Evolutionary conservation across 768 basidiomycete species (phyloP).

Genomic region (Termitomyces sp.): DNA sequence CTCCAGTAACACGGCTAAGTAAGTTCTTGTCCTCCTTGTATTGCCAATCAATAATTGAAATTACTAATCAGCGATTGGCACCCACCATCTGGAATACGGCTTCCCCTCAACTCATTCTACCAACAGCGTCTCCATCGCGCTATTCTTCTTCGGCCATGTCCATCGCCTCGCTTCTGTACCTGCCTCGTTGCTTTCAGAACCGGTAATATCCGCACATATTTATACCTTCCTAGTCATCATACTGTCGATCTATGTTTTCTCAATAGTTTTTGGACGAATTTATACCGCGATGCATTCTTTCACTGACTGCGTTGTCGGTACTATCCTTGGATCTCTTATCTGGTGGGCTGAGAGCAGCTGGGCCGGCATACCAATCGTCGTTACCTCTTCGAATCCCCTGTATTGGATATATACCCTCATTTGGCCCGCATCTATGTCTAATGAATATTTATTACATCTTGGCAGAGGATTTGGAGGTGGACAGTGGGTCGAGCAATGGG

Average conservation of each 20-base stretch:
- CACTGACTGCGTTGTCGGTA: constrained; percentile 64
- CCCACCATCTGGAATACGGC: constrained; percentile 86
- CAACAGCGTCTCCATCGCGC: constrained; percentile 83
- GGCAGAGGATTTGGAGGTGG: constrained; percentile 35
- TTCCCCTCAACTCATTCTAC: constrained; percentile 96
- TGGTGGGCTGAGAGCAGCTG: constrained; percentile 59
- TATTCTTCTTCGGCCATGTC: constrained; percentile 65
- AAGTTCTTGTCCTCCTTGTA: not conserved
- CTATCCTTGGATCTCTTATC: constrained; percentile 57
- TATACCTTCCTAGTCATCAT: constrained; percentile 38
- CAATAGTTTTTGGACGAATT: constrained; percentile 75
- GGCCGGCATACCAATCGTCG: constrained; percentile 30
- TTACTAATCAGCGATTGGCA: constrained; percentile 54
- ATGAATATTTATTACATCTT: constrained; percentile 22
- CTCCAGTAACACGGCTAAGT: constrained; percentile 90
- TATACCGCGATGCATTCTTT: constrained; percentile 91
- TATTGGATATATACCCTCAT: constrained; percentile 19
- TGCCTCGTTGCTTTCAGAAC: constrained; percentile 14
- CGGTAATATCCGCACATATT: constrained; percentile 38
- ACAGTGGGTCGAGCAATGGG: constrained; percentile 29
- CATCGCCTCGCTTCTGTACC: constrained; percentile 42
- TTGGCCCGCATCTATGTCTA: constrained; percentile 18
- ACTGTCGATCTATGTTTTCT: constrained; percentile 56
- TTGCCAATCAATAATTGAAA: not conserved
- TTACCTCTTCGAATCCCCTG: constrained; percentile 26